Percentiles rank a stretch among this genome's conserved stretches.
phyloP scores from a whole-genome alignment of 768 basidiomycete species.

The Hypholoma fasciculare region DNA sequence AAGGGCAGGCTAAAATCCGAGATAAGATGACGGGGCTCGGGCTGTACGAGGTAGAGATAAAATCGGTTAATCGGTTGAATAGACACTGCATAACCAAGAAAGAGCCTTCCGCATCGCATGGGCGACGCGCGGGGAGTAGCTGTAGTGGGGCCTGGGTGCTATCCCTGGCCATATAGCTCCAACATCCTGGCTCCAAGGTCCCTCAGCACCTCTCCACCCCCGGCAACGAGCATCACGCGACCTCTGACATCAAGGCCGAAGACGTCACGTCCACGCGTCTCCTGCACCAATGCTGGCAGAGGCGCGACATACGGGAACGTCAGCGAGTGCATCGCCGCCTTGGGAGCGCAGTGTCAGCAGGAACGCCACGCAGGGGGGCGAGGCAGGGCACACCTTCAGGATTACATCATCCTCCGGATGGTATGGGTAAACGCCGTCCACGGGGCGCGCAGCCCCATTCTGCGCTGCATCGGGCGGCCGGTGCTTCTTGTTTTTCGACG shows the following conservation, averaged over 20 bases:
- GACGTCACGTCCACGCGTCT: constrained; percentile 55
- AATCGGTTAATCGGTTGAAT: too few species aligned
- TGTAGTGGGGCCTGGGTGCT: background rate
- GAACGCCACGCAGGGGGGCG: background rate
- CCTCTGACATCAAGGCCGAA: constrained; percentile 76
- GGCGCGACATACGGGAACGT: constrained; percentile 54
- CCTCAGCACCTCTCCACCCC: constrained; percentile 24
- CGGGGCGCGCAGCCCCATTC: constrained; percentile 23
- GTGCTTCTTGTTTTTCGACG: constrained; percentile 45
- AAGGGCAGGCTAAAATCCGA: too few species aligned
- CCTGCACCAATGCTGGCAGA: constrained; percentile 41
- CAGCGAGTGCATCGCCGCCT: constrained; percentile 53
- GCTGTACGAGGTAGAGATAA: too few species aligned
- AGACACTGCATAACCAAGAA: too few species aligned
- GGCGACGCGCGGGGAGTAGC: too few species aligned
- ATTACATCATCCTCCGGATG: constrained; percentile 87
- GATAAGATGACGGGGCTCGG: too few species aligned
- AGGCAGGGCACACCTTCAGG: constrained; percentile 47
- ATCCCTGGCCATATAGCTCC: constrained; percentile 21
- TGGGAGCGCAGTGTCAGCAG: background rate
- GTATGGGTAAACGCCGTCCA: constrained; percentile 67
- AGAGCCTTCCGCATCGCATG: too few species aligned
- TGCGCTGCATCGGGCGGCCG: constrained; percentile 18
- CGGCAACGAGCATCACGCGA: constrained; percentile 59
- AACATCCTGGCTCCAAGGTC: constrained; percentile 23